Conservation (phyloP, 1,139 yeast species). For the Geotrichum cucujoidarum region DNA sequence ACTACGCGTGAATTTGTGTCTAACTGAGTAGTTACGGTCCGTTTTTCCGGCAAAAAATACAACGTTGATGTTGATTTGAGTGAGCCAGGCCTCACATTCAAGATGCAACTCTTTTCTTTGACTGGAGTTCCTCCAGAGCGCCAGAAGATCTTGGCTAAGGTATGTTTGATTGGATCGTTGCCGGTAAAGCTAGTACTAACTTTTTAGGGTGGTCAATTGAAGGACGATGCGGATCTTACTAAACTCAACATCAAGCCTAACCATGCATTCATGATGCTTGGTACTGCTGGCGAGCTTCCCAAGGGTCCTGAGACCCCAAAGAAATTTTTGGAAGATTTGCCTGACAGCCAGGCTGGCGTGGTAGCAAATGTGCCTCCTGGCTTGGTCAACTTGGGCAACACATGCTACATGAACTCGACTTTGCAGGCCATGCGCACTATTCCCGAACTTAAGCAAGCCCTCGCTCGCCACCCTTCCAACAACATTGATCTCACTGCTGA, state of each 20-base stretch:
- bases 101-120: constrained; percentile 60
- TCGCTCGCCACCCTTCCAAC: constrained; percentile 23
- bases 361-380: constrained; percentile 59
- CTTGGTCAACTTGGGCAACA: constrained; percentile 80
- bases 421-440: constrained; percentile 72
- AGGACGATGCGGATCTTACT: constrained; percentile 55
- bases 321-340: constrained; percentile 69
- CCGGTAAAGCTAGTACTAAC: constrained; percentile 5
- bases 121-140: constrained; percentile 83
- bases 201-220: constrained; percentile 64
- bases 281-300: constrained; percentile 77
- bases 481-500: constrained; percentile 29
- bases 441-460: constrained; percentile 47
- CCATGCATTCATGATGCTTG: constrained; percentile 80
- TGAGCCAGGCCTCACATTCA: constrained; percentile 58
- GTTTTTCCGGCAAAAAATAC: constrained; percentile 80
- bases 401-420: constrained; percentile 90
- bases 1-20: no score
- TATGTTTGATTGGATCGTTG: constrained; percentile 9
- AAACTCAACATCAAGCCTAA: constrained; percentile 55
- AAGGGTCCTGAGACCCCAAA: constrained; percentile 50
- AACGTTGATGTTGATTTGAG: constrained; percentile 55
- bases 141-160: constrained; percentile 79
- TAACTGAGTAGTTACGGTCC: constrained; percentile 48
- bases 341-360: constrained; percentile 41